Percentiles rank a stretch among this genome's conserved stretches.
Conservation (phyloP, 2,329 filamentous ascomycete species). For the Colletotrichum chrysophilum region DNA sequence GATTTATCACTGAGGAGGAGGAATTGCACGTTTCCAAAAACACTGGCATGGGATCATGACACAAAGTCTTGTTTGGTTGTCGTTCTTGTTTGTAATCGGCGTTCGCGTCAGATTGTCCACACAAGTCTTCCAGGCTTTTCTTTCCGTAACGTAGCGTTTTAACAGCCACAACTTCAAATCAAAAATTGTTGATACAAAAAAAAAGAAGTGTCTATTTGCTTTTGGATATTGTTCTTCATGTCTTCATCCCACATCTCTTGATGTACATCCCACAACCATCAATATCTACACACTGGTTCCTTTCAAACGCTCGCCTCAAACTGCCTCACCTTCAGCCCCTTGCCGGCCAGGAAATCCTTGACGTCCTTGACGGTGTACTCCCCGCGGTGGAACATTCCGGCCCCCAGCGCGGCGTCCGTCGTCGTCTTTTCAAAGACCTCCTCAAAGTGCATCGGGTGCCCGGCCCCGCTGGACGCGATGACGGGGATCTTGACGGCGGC, state of each 20-base stretch:
- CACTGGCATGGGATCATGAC: background rate
- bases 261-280: background rate
- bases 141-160: background rate
- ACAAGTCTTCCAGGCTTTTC: background rate
- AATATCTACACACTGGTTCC: background rate
- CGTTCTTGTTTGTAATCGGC: background rate
- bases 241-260: background rate
- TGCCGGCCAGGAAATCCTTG: slow-evolving; percentile 77
- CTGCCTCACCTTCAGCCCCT: slow-evolving; percentile 78
- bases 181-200: background rate
- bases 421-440: slow-evolving; percentile 87
- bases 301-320: slow-evolving; percentile 64
- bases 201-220: background rate
- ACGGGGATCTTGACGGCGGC: slow-evolving; percentile 87
- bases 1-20: background rate
- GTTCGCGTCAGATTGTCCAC: background rate
- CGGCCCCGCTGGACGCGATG: slow-evolving; percentile 92
- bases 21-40: background rate
- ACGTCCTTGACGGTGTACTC: slow-evolving; percentile 96
- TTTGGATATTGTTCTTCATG: background rate
- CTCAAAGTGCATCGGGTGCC: slow-evolving; percentile 84
- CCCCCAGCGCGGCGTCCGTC: slow-evolving; percentile 91
- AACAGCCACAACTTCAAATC: background rate
- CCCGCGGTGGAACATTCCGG: slow-evolving; percentile 95
- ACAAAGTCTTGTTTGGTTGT: background rate